These are phyloP conservation scores for Bolboschoenoplectus hybrid DNA, from an alignment of 202 grass and related monocot species.

Conservation along the genomic window DNA sequence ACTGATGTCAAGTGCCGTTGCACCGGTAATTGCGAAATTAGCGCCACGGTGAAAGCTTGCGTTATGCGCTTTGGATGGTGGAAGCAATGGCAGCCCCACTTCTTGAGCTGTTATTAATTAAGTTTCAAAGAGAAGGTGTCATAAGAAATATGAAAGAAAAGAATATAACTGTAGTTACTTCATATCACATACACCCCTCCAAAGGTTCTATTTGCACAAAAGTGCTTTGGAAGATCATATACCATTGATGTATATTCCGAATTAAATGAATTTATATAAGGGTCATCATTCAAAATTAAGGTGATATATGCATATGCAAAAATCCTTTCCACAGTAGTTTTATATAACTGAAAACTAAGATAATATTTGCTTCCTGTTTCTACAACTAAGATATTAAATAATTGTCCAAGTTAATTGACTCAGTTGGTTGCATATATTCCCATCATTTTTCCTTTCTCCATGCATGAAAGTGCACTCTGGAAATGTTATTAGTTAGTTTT, in stretches of 20 bases:
- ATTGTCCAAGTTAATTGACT: not conserved
- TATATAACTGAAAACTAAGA: not conserved
- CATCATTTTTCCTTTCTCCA: not conserved
- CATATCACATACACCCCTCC: too few relatives aligned
- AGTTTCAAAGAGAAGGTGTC: not conserved
- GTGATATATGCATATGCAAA: not conserved
- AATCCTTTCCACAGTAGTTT: not conserved
- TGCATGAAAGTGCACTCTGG: not conserved
- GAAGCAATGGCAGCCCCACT: constrained; percentile 64
- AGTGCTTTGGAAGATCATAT: not conserved
- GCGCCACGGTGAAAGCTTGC: constrained; percentile 68
- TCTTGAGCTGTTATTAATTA: constrained; percentile 58
- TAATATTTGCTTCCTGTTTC: not conserved
- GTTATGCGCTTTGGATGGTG: constrained; percentile 76
- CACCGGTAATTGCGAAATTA: constrained; percentile 85
- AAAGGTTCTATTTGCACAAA: not conserved
- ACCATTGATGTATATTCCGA: not conserved
- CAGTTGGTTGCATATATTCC: not conserved
- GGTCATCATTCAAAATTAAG: not conserved
- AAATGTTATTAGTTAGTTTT: not conserved
- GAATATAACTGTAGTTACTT: not conserved
- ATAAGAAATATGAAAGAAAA: constrained; percentile 5
- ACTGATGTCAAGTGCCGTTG: constrained; percentile 72
- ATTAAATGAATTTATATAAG: not conserved
- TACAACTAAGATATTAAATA: not conserved